phyloP scores from a whole-genome alignment of 1,139 yeast species.

The Candida sp. region DNA sequence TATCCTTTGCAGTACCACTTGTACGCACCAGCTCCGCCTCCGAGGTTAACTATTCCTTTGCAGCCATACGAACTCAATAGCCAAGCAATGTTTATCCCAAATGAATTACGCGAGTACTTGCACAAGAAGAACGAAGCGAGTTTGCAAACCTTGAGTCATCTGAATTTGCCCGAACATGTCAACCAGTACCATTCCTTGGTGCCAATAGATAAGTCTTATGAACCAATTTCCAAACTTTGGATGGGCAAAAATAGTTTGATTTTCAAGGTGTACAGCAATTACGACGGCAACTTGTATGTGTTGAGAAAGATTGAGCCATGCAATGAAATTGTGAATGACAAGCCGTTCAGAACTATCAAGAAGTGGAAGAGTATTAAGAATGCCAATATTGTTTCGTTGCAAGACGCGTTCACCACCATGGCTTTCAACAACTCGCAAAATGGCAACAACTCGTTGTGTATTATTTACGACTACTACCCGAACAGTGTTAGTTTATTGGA shows the following conservation, averaged over 20 bases:
- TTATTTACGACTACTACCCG: conserved; percentile 48
- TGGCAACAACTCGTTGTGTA: conserved; percentile 49
- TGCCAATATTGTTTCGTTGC: conserved; percentile 67
- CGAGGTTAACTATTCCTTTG: conserved; percentile 62
- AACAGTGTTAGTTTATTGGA: conserved; percentile 34
- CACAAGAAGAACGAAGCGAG: conserved; percentile 83
- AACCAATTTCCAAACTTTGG: conserved; percentile 47
- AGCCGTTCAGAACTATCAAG: conserved; percentile 42
- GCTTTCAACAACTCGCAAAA: conserved; percentile 59
- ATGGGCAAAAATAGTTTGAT: conserved; percentile 68
- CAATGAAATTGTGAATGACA: conserved; percentile 56
- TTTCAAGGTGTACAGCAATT: conserved; percentile 81
- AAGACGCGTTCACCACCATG: conserved; percentile 87
- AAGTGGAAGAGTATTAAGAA: conserved; percentile 45
- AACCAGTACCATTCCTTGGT: conserved; percentile 85
- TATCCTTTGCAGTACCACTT: conserved; percentile 85
- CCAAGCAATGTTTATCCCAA: conserved; percentile 72
- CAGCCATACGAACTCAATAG: conserved; percentile 74
- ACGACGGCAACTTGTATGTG: conserved; percentile 79
- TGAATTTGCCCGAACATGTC: conserved; percentile 76
- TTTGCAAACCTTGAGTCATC: conserved; percentile 64
- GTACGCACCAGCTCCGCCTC: conserved; percentile 91
- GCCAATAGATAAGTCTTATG: conserved; percentile 73
- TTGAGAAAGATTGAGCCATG: conserved; percentile 72
- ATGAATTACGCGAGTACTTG: conserved; percentile 71